Evolutionary conservation across 495 filamentous ascomycete species (phyloP).

Genomic region (Xanthoparmelia taractica): DNA sequence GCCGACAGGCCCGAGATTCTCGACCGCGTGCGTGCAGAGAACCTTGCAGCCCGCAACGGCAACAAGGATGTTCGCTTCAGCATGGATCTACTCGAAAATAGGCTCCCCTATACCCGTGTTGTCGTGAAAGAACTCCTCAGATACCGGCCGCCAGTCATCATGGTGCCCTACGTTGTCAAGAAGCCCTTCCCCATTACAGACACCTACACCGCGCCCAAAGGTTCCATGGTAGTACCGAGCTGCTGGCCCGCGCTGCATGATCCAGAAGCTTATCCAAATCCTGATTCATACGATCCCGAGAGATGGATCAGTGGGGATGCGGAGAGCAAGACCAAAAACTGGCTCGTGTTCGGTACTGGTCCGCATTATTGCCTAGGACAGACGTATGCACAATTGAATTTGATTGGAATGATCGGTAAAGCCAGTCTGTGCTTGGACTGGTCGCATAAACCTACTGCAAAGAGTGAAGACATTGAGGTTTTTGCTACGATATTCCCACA

Average conservation of each 20-base stretch:
- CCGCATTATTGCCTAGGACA: constrained; percentile 97
- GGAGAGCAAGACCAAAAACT: constrained; percentile 92
- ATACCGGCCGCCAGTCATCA: constrained; percentile 93
- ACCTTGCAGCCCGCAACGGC: constrained; percentile 68
- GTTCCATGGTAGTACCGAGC: constrained; percentile 89
- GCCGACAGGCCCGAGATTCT: constrained; percentile 89
- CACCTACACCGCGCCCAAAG: constrained; percentile 82
- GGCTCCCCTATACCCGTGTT: constrained; percentile 86
- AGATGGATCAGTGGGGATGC: constrained; percentile 87
- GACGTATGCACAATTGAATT: constrained; percentile 81
- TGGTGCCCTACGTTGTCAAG: constrained; percentile 95
- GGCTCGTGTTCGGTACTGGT: constrained; percentile 91
- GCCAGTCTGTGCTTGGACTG: constrained; percentile 86
- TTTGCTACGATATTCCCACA: constrained; percentile 97
- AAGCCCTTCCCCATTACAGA: constrained; percentile 89
- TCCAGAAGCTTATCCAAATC: constrained; percentile 82
- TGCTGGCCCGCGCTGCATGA: constrained; percentile 88
- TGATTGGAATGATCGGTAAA: constrained; percentile 89
- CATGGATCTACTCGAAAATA: constrained; percentile 77
- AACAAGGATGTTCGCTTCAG: constrained; percentile 61
- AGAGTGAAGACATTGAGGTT: constrained; percentile 92
- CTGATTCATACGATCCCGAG: constrained; percentile 80
- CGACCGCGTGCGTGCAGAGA: constrained; percentile 88
- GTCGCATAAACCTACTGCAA: constrained; percentile 72
- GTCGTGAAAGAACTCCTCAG: constrained; percentile 90